Base-by-base conservation (phyloP, 192 early-diverging fungal species). In the Coemansia umbellata region DNA sequence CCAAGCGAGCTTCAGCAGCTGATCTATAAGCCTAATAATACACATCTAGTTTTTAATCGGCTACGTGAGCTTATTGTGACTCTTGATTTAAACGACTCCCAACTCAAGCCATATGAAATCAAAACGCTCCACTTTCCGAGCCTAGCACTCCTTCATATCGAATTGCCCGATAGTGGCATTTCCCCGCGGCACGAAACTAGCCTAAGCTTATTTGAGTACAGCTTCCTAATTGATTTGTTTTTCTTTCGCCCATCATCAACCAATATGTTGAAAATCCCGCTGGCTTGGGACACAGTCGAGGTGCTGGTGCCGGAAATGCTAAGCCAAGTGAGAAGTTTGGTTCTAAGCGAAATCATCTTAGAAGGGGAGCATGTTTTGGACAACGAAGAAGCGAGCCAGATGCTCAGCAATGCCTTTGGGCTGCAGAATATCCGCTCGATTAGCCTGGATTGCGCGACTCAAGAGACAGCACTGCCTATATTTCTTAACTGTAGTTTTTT, bases 221-320 rank as follows among this genome's bases (percentile, higher is more conserved):
- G 19, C 31, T 55, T 43, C 24, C 31, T 55, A 21, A 45, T 31
- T 9, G 53, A 55, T 13, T 22, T 55, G 18, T 55, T 55, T 21
- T 45, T 55, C 42, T 21, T 8, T 23, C 19, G 15, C 21, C 30
- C 41, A 6, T 22, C 11, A 14, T 31, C 17, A 2, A 13, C 31
- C 14, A 40, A 42, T n/a, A 18, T 23, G 18, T 31, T 45, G n/a
- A 18, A 26, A n/a, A 23, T 55, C 17, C 53, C 53, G 30, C 24
- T 55, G 22, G 41, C 53, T 31, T 55, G 53, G 53, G 32, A 55
- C 30, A 37, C 42, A 4, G 53, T 55, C 15, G 53, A 55, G 53
- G 6, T 55, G 9, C 53, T 55, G 8, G 35, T 31, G 19, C 39
- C 53, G 10, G 11, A 14, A 11, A 42, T 45, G 26, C 31, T 55